Conservation (phyloP, 495 filamentous ascomycete species). For the Trichocladium uniseriatum region DNA sequence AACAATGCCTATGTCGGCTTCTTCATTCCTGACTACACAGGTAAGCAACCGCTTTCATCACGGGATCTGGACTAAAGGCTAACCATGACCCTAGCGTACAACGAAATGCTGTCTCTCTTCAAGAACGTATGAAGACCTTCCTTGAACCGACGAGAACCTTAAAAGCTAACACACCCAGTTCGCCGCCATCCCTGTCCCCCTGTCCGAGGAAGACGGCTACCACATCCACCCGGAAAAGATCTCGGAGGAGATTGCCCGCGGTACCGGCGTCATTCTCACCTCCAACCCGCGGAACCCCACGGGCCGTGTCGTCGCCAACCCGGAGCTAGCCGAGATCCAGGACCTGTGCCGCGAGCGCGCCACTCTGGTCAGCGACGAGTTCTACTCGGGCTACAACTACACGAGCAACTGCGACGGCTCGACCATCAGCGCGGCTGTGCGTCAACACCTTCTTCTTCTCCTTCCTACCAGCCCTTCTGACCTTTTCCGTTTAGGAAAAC, state of each 20-base stretch:
- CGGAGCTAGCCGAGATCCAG: constrained; percentile 77
- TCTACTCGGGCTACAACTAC: constrained; percentile 95
- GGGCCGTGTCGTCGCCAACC: constrained; percentile 72
- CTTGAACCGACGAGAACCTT: not conserved
- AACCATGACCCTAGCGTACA: constrained; percentile 53
- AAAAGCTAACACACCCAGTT: constrained; percentile 44
- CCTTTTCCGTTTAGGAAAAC: constrained; percentile 49
- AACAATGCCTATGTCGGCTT: constrained; percentile 87
- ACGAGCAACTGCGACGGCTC: constrained; percentile 81
- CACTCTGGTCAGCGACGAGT: constrained; percentile 90
- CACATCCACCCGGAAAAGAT: constrained; percentile 90
- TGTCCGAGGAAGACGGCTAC: constrained; percentile 75
- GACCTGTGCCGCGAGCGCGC: constrained; percentile 84
- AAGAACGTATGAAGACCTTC: constrained; percentile 52
- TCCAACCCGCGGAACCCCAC: constrained; percentile 97
- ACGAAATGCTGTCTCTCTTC: constrained; percentile 91
- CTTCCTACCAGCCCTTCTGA: not conserved
- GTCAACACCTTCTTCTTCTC: not conserved
- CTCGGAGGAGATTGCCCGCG: constrained; percentile 78
- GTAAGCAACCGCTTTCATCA: not conserved
- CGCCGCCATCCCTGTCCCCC: constrained; percentile 78
- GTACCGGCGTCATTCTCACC: constrained; percentile 79
- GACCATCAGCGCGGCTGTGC: constrained; percentile 67
- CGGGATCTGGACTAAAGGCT: not conserved
- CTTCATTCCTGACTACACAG: constrained; percentile 65